Evolutionary conservation across 169 alveolate species (phyloP).

Genomic region (Cytauxzoon felis): DNA sequence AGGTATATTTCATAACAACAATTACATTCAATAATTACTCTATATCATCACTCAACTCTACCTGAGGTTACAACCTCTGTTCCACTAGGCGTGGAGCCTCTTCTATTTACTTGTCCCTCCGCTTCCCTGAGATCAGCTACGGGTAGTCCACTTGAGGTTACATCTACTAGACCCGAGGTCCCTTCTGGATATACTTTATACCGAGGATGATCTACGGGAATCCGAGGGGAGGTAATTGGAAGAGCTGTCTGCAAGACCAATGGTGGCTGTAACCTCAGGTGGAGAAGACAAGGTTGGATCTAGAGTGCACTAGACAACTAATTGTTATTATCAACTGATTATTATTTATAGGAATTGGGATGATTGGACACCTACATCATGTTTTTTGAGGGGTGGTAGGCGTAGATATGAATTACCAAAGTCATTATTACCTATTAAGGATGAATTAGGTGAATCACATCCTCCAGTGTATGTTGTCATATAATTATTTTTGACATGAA

Average conservation of each 20-base stretch:
- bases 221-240: no score
- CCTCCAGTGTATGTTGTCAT: constrained; percentile 71
- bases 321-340: neutral
- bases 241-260: no score
- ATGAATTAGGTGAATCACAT: constrained; percentile 84
- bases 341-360: constrained; percentile 73
- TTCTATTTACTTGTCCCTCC: no score
- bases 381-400: constrained; percentile 81
- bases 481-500: neutral
- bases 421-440: constrained; percentile 77
- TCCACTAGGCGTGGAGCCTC: no score
- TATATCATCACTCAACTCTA: no score
- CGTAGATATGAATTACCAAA: constrained; percentile 75
- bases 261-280: no score
- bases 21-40: neutral
- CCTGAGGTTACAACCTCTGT: no score
- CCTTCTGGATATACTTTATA: no score
- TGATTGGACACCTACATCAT: constrained; percentile 75
- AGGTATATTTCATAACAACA: constrained; percentile 61
- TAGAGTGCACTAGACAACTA: neutral
- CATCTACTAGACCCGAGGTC: no score
- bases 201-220: no score
- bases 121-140: no score
- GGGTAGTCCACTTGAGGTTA: no score
- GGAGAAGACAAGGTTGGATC: neutral